phyloP scores from a whole-genome alignment of 1,284 basidiomycete species.

The Rugosomyces carneus region DNA sequence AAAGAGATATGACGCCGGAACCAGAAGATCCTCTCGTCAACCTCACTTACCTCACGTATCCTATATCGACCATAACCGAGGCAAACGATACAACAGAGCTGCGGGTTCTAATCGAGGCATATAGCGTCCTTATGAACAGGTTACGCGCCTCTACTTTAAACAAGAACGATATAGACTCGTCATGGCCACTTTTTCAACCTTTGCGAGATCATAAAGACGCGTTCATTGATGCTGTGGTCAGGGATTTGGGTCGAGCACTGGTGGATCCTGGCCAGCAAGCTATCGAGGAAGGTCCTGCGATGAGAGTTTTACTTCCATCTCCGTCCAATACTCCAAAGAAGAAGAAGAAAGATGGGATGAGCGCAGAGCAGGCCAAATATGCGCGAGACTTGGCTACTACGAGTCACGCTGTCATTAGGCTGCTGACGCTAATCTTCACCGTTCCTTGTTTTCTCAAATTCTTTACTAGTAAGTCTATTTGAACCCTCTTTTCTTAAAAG shows the following conservation, averaged over 20 bases:
- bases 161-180: constrained; percentile 47
- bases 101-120: constrained; percentile 61
- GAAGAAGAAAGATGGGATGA: constrained; percentile 64
- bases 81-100: constrained; percentile 34
- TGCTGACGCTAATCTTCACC: constrained; percentile 55
- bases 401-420: constrained; percentile 58
- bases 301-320: constrained; percentile 34
- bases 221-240: constrained; percentile 48
- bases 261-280: constrained; percentile 43
- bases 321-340: constrained; percentile 43
- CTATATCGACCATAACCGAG: constrained; percentile 50
- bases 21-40: constrained; percentile 61
- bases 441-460: constrained; percentile 49
- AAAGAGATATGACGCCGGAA: constrained; percentile 64
- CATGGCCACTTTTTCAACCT: constrained; percentile 67
- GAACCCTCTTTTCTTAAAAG: constrained; percentile 1
- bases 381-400: constrained; percentile 70
- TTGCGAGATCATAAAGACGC: constrained; percentile 44
- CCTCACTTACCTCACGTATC: constrained; percentile 53
- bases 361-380: constrained; percentile 67
- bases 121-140: constrained; percentile 60
- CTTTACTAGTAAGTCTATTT: constrained; percentile 49
- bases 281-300: constrained; percentile 24
- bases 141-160: constrained; percentile 45
- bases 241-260: constrained; percentile 59